Percentiles rank a stretch among this genome's conserved stretches.
Evolutionary conservation across 2,329 filamentous ascomycete genomes (phyloP).

Genomic region (Tolypocladium amazonense): DNA sequence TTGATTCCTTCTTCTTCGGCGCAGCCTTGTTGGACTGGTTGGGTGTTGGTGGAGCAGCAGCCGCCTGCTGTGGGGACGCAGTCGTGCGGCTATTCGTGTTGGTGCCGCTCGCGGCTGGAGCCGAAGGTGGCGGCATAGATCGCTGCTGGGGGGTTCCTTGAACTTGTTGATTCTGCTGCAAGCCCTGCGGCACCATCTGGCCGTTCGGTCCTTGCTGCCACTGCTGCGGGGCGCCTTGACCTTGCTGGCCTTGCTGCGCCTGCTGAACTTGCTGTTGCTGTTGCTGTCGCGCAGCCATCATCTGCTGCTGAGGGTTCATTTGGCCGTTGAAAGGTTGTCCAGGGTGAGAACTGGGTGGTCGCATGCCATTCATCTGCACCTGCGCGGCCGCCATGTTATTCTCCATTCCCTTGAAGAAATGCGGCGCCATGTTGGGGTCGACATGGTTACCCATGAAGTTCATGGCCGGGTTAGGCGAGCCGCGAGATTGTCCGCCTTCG

Average conservation of each 20-base stretch:
- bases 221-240: slow-evolving; percentile 21
- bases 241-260: slow-evolving; percentile 20
- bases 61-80: slow-evolving; percentile 52
- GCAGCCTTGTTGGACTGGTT: slow-evolving; percentile 61
- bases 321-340: slow-evolving; percentile 44
- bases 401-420: slow-evolving; percentile 50
- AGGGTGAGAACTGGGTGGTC: slow-evolving; percentile 59
- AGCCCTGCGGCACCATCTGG: slow-evolving; percentile 27
- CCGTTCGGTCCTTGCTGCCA: slow-evolving; percentile 31
- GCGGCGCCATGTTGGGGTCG: slow-evolving; percentile 48
- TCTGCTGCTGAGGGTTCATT: slow-evolving; percentile 47
- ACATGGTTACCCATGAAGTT: slow-evolving; percentile 54
- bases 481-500: slow-evolving; percentile 55
- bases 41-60: slow-evolving; percentile 65
- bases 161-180: slow-evolving; percentile 32
- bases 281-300: slow-evolving; percentile 38
- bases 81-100: slow-evolving; percentile 45
- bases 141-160: slow-evolving; percentile 66
- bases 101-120: slow-evolving; percentile 35
- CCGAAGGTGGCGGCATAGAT: slow-evolving; percentile 56
- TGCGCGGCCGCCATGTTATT: slow-evolving; percentile 39
- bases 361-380: slow-evolving; percentile 55
- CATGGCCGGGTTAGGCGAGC: slow-evolving; percentile 52
- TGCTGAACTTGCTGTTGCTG: slow-evolving; percentile 21
- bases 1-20: slow-evolving; percentile 67